Evolutionary conservation across 2,329 filamentous ascomycete genomes (phyloP), one percentile per base, ranked within the genome.

Genomic region (Botryotinia calthae): DNA sequence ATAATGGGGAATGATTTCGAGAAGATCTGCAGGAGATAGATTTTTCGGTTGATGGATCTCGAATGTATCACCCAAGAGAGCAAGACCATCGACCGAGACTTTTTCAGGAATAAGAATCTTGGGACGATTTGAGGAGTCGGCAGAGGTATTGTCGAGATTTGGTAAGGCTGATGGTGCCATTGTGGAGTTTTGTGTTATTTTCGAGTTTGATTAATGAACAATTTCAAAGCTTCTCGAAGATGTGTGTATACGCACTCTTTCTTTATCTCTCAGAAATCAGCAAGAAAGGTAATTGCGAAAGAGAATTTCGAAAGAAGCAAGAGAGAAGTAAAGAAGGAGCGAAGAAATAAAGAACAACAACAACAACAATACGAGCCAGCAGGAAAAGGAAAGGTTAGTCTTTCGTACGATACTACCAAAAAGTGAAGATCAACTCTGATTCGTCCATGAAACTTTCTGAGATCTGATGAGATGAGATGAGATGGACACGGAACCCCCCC

Each of bases 31-130:
- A 0, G 90, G 82, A 4, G 86, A 86, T 25, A 95, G 82, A 1
- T 87, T 88, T 67, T 88, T 87, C 70, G 87, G 87, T 75, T 90
- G 88, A 79, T 95, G 88, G 48, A 95, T 91, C 34, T 93, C 88
- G 78, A 92, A 90, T 54, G 87, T 86, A 31, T 87, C 86, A 48
- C 87, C 86, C 54, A 95, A 86, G 31, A 95, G 83, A 28, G 90
- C 87, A 28, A 95, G 85, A 18, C 93, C 93, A 81, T 95, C 93
- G n/a, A 89, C 85, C 1, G 92, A 95, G 62, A 95, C 87, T 81
- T 94, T 94, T 80, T 95, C 93, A 1, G 93, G 90, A 58, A 95
- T 91, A 42, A 96, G 87, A 75, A 95, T 87, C 48, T 77, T 80
- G 42, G 76, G 77, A 25, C 76, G 75, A 31, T 44, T 44, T 34